Evolutionary conservation across 768 basidiomycete species (phyloP), one percentile per base, ranked within the genome.

Genomic region (Tylopilus felleus): DNA sequence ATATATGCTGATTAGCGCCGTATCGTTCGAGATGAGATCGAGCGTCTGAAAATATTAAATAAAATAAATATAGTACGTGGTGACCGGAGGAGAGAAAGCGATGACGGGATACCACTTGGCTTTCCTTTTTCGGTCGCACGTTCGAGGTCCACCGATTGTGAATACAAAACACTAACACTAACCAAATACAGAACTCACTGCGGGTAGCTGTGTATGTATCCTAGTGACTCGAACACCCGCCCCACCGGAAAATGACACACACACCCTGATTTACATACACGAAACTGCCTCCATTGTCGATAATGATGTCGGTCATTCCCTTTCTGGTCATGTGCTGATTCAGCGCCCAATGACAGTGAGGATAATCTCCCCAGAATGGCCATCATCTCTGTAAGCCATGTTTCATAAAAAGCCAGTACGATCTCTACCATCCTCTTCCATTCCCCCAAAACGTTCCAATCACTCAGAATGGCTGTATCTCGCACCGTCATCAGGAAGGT

Each of bases 401-500:
- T 14, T 36, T 4, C 16, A 36, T 36, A 36, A 36, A 36, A 36
- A 13, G 35, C 7, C 35, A 14, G 6, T 36, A 53, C 28, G 12
- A 25, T 51, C 31, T 38, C 17, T 21, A 12, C 35, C 22, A 22
- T 16, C 7, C 23, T 25, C 22, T 28, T 33, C 29, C 33, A 14
- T 14, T 33, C 16, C 33, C 16, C 33, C 33, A 33, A 16, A 12
- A 13, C 14, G 13, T 33, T 33, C 21, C 25, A n/a, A 23, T 49
- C 56, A 14, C 50, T 49, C 51, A 57, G 46, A n/a, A 76, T 74
- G 68, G 52, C 71, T 38, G 47, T 66, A 35, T 88, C 88, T 19
- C 84, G 93, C 33, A 72, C 66, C n/a, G 86, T 93, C 21, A 65
- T 83, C 57, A 88, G 93, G 71, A 84, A 81, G 52, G 88, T 95